Evolutionary conservation across 116 monocot genomes (phyloP), one percentile per base, ranked within the genome.

Genomic region (Posidonia oceanica): DNA sequence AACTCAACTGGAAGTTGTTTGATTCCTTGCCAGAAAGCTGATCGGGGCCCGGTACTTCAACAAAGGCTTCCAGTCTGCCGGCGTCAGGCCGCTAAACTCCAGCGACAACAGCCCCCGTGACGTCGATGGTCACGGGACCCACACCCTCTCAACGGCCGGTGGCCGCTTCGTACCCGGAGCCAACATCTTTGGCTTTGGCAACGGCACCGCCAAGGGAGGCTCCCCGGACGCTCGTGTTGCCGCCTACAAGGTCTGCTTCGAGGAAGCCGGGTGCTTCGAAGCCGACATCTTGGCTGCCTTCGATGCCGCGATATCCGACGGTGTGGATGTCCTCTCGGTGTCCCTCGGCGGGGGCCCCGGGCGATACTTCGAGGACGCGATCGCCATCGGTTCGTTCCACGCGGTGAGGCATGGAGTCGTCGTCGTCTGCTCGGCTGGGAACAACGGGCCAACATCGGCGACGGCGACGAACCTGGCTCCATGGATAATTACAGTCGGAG

Each of bases 71-170:
- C 36, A 15, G 3, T 60, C 83, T 3, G 15, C 21, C 13, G n/a
- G 22, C 0, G 75, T n/a, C n/a, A n/a, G 4, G 5, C n/a, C 3
- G 3, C 23, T 75, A 5, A 79, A 84, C 61, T 42, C 64, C 18
- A 75, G 67, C 44, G 58, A 63, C 63, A n/a, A 63, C 65, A 71
- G 77, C 0, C 68, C 88, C 3, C 82, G 88, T 14, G 95, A 91
- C 74, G 4, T 0, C 10, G 77, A 79, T 0, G 91, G 95, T 15
- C 95, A 91, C 54, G 91, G 94, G 0, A 80, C 82, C 52, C 95
- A 91, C 84, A 91, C 94, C 15, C 86, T 91, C 52, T 88, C 91
- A 38, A 94, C 86, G 0, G 88, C 91, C n/a, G 91, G 72, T 3
- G 90, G 91, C 10, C 23, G 69, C 7, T 79, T 77, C 39, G 88